Evolutionary conservation across 805 yeast species (phyloP).

Genomic region (Wickerhamiella musiphila): DNA sequence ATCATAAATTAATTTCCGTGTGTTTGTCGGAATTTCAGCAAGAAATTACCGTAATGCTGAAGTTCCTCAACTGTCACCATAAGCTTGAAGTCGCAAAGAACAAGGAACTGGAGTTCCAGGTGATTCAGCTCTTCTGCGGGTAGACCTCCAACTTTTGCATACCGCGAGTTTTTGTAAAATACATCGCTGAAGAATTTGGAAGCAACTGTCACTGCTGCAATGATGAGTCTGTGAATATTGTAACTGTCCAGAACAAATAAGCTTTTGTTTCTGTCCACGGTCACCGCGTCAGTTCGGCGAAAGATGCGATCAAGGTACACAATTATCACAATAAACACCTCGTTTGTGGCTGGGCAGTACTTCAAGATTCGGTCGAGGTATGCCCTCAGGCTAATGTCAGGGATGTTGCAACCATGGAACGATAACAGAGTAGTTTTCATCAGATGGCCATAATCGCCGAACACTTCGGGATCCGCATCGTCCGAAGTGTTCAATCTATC

Average conservation of each 20-base stretch:
- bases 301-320: conserved; percentile 93
- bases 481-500: conserved; percentile 63
- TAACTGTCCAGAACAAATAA: conserved; percentile 89
- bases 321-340: conserved; percentile 73
- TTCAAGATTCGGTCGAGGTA: conserved; percentile 79
- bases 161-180: conserved; percentile 82
- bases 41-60: conserved; percentile 74
- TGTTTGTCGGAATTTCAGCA: conserved; percentile 63
- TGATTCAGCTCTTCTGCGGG: conserved; percentile 62
- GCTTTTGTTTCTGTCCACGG: conserved; percentile 27
- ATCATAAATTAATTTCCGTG: too few species aligned
- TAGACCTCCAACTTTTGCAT: conserved; percentile 86
- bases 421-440: conserved; percentile 38
- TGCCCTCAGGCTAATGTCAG: conserved; percentile 84
- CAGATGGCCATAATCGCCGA: conserved; percentile 15
- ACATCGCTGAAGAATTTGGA: conserved; percentile 90
- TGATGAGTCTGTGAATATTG: conserved; percentile 84
- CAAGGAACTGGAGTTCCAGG: conserved; percentile 73
- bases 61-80: conserved; percentile 82
- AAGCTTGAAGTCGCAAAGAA: conserved; percentile 69
- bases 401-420: conserved; percentile 90
- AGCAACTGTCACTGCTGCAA: conserved; percentile 89
- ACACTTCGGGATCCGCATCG: conserved; percentile 18
- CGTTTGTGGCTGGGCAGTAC: conserved; percentile 97
- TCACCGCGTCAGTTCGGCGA: conserved; percentile 43